phyloP scores from a whole-genome alignment of 306 rosid genomes.

The Hylodesmum podocarpum region DNA sequence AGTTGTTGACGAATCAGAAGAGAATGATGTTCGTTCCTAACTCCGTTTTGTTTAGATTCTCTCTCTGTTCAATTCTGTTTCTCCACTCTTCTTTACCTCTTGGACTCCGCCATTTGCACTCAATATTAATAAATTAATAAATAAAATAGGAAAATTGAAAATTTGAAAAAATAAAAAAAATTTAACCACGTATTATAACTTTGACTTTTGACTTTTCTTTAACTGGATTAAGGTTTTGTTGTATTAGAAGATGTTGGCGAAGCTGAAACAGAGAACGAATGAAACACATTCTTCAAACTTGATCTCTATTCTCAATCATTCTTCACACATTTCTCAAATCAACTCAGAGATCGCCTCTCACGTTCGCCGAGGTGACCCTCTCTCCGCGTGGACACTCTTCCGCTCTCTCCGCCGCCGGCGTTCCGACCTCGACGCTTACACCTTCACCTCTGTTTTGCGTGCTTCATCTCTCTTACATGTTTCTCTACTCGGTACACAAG shows the following conservation, averaged over 20 bases:
- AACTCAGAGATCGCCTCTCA: slow-evolving; percentile 47
- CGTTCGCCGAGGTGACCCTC: slow-evolving; percentile 33
- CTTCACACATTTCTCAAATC: slow-evolving; percentile 29
- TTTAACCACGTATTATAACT: no score
- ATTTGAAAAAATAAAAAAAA: no score
- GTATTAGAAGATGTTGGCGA: neutral
- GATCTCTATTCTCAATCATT: neutral
- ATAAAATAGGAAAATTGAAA: no score
- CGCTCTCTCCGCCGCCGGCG: slow-evolving; percentile 32
- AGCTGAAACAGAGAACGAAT: neutral
- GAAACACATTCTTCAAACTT: neutral
- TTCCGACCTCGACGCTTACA: slow-evolving; percentile 40
- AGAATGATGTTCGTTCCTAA: neutral
- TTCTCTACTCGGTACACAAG: slow-evolving; percentile 39
- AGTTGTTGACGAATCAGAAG: neutral
- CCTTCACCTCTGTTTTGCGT: slow-evolving; percentile 51
- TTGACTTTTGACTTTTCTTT: no score
- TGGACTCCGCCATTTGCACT: slow-evolving; percentile 26
- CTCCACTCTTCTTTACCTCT: slow-evolving; percentile 9
- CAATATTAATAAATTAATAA: no score
- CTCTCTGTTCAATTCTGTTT: neutral
- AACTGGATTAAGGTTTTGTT: no score
- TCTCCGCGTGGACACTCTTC: slow-evolving; percentile 47
- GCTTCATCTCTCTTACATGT: slow-evolving; percentile 41
- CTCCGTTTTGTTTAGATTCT: neutral